Evolutionary conservation across 2,329 filamentous ascomycete genomes (phyloP).

Genomic region (Chrysosporium keratinophilum): DNA sequence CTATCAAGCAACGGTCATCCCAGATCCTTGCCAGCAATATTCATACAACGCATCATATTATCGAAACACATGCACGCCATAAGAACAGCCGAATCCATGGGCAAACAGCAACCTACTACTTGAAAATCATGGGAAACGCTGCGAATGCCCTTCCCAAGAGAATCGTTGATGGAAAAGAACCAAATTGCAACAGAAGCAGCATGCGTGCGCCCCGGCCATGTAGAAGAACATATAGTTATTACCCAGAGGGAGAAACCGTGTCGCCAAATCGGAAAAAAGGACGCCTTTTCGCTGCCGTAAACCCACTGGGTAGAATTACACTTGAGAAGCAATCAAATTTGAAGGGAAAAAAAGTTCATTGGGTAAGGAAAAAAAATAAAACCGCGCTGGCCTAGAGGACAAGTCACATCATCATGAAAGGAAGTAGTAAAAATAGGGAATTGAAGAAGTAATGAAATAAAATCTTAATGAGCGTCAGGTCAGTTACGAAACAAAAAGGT

Average conservation of each 20-base stretch:
- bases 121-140: too few relatives aligned
- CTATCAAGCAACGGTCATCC: too few relatives aligned
- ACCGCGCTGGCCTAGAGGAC: neutral
- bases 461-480: slow-evolving; percentile 1
- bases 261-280: neutral
- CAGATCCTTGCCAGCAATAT: too few relatives aligned
- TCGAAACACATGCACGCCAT: neutral
- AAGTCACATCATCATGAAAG: neutral
- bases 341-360: neutral
- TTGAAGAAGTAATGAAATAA: neutral
- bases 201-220: too few relatives aligned
- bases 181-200: too few relatives aligned
- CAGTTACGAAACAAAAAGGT: neutral
- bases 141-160: too few relatives aligned
- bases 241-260: too few relatives aligned
- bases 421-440: neutral
- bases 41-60: too few relatives aligned
- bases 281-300: neutral
- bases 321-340: neutral
- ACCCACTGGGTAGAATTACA: neutral
- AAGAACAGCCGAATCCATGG: neutral
- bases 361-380: neutral
- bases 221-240: too few relatives aligned
- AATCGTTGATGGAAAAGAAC: too few relatives aligned
- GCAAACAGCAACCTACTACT: neutral